A percentile compares a stretch with the other conserved stretches of the same genome.
These are phyloP conservation scores for Chaetomidium leptoderma DNA, from an alignment of 495 filamentous ascomycete species.

Conservation along the genomic window DNA sequence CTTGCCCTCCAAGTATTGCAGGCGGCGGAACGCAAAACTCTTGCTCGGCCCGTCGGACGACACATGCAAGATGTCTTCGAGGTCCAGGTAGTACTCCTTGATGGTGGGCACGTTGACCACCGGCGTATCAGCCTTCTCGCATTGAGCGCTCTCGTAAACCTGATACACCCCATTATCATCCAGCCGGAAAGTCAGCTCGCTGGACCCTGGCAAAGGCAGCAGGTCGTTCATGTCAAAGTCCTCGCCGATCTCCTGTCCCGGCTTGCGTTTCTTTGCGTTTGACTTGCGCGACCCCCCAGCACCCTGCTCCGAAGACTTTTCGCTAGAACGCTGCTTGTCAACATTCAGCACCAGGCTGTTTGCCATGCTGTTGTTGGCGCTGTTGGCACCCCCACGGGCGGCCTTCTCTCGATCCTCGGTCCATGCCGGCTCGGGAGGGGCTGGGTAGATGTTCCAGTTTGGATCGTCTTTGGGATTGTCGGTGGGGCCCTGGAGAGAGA, in stretches of 20 bases:
- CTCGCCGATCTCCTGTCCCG: constrained; percentile 78
- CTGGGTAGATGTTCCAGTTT: constrained; percentile 84
- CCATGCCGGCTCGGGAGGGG: constrained; percentile 87
- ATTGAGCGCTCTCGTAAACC: constrained; percentile 67
- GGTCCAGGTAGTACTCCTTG: constrained; percentile 89
- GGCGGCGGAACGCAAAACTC: constrained; percentile 88
- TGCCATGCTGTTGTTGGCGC: constrained; percentile 48
- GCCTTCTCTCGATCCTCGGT: constrained; percentile 58
- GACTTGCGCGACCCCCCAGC: constrained; percentile 31
- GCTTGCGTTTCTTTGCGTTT: constrained; percentile 62
- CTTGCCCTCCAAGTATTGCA: constrained; percentile 93
- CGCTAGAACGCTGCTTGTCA: constrained; percentile 29
- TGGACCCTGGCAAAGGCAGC: constrained; percentile 62
- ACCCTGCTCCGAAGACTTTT: constrained; percentile 1
- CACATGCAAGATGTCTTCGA: constrained; percentile 77
- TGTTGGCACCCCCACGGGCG: constrained; percentile 36
- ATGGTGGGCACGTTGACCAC: constrained; percentile 79
- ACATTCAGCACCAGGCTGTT: constrained; percentile 51
- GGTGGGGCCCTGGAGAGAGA: constrained; percentile 74
- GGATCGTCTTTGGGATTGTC: constrained; percentile 86
- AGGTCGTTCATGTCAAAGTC: constrained; percentile 74
- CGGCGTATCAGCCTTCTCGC: constrained; percentile 58
- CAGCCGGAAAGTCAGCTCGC: constrained; percentile 68
- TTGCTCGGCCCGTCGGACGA: constrained; percentile 95
- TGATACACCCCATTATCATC: constrained; percentile 87